Conservation (phyloP, 139 green algal species). For the Chlorella sp. region DNA sequence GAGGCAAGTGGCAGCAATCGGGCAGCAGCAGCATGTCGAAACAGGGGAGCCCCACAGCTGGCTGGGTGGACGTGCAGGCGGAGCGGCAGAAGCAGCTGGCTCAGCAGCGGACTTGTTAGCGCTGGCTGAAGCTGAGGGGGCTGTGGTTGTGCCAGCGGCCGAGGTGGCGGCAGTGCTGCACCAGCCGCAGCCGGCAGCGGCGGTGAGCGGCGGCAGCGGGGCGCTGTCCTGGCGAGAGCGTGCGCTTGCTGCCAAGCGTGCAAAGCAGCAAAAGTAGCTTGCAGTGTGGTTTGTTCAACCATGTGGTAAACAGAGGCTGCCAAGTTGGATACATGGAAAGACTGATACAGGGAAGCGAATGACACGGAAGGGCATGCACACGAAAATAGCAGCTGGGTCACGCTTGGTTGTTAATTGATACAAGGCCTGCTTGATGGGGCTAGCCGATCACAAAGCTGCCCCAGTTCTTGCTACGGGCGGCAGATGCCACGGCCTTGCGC, state of each 20-base stretch:
- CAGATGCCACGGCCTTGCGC: background rate
- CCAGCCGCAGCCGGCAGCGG: background rate
- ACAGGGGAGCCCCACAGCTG: background rate
- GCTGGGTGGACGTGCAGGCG: background rate
- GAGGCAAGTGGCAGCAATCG: background rate
- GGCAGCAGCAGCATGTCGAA: background rate
- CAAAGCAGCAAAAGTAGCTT: constrained; percentile 3
- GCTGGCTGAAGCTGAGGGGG: background rate
- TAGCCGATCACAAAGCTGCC: background rate
- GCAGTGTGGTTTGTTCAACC: no score
- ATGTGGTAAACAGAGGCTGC: no score
- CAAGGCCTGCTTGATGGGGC: no score
- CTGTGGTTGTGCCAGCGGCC: background rate
- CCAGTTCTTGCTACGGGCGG: background rate
- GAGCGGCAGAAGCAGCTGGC: background rate
- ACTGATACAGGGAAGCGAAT: no score
- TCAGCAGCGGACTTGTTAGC: background rate
- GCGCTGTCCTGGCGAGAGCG: background rate
- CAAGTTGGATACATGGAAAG: no score
- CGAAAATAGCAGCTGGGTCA: no score
- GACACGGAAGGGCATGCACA: no score
- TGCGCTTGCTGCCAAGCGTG: background rate
- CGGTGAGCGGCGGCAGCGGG: background rate
- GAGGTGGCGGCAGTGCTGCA: background rate
- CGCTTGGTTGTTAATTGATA: no score